Conservation (phyloP, 2,329 filamentous ascomycete species). For the Ophiostoma triangulosporum region DNA sequence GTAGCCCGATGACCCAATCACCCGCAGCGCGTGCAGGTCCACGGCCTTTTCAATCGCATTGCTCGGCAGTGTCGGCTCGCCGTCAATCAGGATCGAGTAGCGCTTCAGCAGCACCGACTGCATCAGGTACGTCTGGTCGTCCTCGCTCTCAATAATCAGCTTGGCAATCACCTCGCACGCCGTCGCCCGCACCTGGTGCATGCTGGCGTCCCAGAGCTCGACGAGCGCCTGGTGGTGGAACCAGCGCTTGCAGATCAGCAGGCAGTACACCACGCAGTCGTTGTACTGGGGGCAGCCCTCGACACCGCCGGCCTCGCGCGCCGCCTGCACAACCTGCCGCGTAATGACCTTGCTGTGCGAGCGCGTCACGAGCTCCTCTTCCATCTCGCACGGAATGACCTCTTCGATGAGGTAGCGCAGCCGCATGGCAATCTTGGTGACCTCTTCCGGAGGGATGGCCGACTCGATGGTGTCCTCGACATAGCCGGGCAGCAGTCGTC, state of each 20-base stretch:
- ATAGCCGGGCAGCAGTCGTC: constrained; percentile 46
- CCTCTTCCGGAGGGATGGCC: constrained; percentile 60
- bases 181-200: constrained; percentile 63
- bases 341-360: constrained; percentile 84
- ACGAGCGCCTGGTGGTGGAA: constrained; percentile 65
- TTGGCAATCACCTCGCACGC: constrained; percentile 93
- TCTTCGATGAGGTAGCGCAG: constrained; percentile 84
- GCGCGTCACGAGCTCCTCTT: constrained; percentile 57
- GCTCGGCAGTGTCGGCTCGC: constrained; percentile 55
- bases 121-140: constrained; percentile 65
- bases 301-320: constrained; percentile 67
- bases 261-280: constrained; percentile 71
- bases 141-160: constrained; percentile 69
- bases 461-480: constrained; percentile 45
- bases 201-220: constrained; percentile 85
- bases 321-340: constrained; percentile 60
- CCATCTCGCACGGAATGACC: constrained; percentile 80
- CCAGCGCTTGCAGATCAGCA: constrained; percentile 58
- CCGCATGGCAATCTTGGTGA: constrained; percentile 80
- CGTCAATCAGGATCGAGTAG: constrained; percentile 68
- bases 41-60: constrained; percentile 92
- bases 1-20: constrained; percentile 88
- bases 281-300: constrained; percentile 64
- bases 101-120: constrained; percentile 74
- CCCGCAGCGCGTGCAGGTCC: constrained; percentile 73